These are phyloP conservation scores for Ophidiomyces ophidiicola DNA, from an alignment of 2,329 filamentous ascomycete species.

Conservation along the genomic window DNA sequence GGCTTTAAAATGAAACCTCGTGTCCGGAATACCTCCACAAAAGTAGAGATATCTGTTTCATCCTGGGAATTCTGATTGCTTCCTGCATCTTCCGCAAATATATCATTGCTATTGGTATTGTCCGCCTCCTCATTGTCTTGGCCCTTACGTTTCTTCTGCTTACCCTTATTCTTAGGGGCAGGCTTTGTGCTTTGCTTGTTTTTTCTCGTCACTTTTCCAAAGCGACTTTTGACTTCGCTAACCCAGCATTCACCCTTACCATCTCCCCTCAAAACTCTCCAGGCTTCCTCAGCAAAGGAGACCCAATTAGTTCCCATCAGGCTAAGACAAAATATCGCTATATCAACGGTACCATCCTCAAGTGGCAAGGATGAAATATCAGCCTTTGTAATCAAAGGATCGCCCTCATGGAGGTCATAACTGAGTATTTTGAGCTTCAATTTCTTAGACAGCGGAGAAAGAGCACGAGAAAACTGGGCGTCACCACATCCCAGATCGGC, in stretches of 20 bases:
- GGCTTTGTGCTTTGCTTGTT: slow-evolving; percentile 35
- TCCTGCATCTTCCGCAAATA: slow-evolving; percentile 39
- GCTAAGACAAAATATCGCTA: slow-evolving; percentile 89
- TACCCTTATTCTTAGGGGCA: slow-evolving; percentile 38
- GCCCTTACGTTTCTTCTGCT: slow-evolving; percentile 32
- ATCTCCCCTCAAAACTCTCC: slow-evolving; percentile 79
- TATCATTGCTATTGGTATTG: slow-evolving; percentile 45
- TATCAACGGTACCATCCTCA: slow-evolving; percentile 60
- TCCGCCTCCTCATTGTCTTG: slow-evolving; percentile 41
- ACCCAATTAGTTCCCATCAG: slow-evolving; percentile 99
- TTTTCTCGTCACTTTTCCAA: slow-evolving; percentile 49
- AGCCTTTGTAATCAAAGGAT: slow-evolving; percentile 66
- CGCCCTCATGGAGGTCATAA: slow-evolving; percentile 74
- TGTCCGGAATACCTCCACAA: slow-evolving; percentile 67
- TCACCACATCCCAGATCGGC: slow-evolving; percentile 92
- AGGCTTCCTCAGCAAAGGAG: slow-evolving; percentile 90
- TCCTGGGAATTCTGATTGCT: slow-evolving; percentile 53
- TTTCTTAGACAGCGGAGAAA: slow-evolving; percentile 49
- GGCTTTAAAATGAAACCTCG: slow-evolving; percentile 76
- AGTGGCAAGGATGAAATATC: slow-evolving; percentile 80
- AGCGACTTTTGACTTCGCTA: slow-evolving; percentile 90
- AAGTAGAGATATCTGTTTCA: slow-evolving; percentile 77
- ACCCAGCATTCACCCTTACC: slow-evolving; percentile 81
- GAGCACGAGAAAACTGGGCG: slow-evolving; percentile 60
- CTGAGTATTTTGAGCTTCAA: slow-evolving; percentile 65